Base-by-base conservation (phyloP, 352 stramenopile species). In the Nothophytophthora sp. region DNA sequence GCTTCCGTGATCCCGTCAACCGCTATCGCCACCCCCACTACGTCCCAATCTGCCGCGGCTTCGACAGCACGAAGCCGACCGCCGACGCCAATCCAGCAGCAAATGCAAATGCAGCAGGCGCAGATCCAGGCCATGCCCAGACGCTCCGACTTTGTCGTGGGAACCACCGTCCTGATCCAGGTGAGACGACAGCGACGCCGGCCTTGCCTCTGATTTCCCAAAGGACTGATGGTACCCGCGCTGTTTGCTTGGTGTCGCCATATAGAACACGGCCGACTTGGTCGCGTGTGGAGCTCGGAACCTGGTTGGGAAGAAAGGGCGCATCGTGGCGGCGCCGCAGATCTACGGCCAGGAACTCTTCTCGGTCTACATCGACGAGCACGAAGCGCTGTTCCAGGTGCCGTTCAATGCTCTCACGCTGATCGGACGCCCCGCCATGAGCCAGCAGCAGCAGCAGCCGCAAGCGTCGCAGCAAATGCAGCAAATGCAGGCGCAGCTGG, bases 311-410 rank as follows among this genome's bases (percentile, higher is more conserved):
- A 91, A 91, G 37, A 83, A 77, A 49, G 81, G 81, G 19, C 72
- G 76, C 13, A 89, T 92, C 36, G 81, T 92, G 29, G 78, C 81
- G 8, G 75, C 79, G 4, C 78, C 78, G 15, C 81, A 90, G 53
- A 63, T 92, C 23, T 92, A 90, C 38, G 79, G 79, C 2, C 81
- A 90, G 33, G 81, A 92, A 28, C 75, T 92, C 27, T 92, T 79
- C 50, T 92, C 81, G 6, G 79, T 92, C 27, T 92, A 89, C 55
- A 88, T 92, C 55, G 76, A 92, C 57, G 78, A 92, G 47, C 81
- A 89, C 49, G 76, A 92, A 56, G 76, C 78, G 25, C 70, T 92
- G 19, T 92, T 90, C 35, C 81, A 92, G 55, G 78, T 92, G 28
- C 81, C 81, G 18, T 90, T 92, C 50, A 90, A 90, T 22, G 77